These are phyloP conservation scores for Coemansia sp. DNA, from an alignment of 192 early-diverging fungal genomes.

Conservation along the genomic window DNA sequence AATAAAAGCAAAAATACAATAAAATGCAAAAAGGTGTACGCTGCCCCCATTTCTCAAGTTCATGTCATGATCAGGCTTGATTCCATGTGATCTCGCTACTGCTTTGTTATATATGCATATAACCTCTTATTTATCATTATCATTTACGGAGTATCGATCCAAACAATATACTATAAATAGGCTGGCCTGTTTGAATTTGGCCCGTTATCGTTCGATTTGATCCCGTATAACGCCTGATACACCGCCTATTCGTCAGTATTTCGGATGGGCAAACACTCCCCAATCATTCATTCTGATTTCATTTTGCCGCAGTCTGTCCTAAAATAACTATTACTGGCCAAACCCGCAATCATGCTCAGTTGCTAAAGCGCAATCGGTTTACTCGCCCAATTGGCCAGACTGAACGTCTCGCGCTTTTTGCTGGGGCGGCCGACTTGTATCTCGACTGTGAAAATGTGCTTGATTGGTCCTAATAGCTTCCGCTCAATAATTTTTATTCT, in stretches of 20 bases:
- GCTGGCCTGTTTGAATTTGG: too few relatives aligned
- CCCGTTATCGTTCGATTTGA: background rate
- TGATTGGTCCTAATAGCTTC: background rate
- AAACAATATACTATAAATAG: too few relatives aligned
- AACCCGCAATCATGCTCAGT: slow-evolving; percentile 4
- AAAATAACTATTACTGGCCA: background rate
- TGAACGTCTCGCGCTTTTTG: background rate
- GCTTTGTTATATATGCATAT: too few relatives aligned
- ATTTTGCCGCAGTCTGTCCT: background rate
- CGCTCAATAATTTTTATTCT: background rate
- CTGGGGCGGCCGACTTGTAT: background rate
- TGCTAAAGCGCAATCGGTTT: background rate
- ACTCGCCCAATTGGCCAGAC: background rate
- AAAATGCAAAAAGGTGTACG: background rate
- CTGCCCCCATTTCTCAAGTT: background rate
- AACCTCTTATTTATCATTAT: too few relatives aligned
- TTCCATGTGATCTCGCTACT: background rate
- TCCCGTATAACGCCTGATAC: background rate
- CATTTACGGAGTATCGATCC: too few relatives aligned
- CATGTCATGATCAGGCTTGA: background rate
- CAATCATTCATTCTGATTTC: background rate
- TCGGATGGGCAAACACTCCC: background rate
- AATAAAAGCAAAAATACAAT: background rate
- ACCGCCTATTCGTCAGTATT: background rate
- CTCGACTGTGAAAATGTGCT: background rate